Evolutionary conservation across 768 basidiomycete genomes (phyloP), one percentile per base, ranked within the genome.

Genomic region (Boletus reticulatus): DNA sequence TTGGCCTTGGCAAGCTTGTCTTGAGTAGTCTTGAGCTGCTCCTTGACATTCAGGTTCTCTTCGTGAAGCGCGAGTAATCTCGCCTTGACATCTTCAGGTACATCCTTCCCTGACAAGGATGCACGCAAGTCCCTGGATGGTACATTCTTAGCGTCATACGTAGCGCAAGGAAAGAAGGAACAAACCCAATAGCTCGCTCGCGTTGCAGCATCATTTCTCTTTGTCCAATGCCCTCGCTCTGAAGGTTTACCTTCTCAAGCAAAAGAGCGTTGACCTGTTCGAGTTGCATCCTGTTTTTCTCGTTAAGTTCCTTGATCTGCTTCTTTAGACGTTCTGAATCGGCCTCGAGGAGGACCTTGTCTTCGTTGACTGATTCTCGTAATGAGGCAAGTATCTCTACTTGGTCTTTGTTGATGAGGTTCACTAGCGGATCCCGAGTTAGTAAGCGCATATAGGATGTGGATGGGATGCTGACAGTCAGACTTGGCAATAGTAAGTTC

Each of bases 321-420:
- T 81, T 82, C 64, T 80, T 82, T 41, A 93, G 71, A 36, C 78
- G 78, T 27, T 79, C 79, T 36, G 89, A 70, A 52, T 95, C 89
- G 2, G 74, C 75, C 65, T 90, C 89, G 11, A 95, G 78, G 14
- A 76, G 81, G 13, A 79, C 78, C 70, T 94, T 94, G 71, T 98
- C 95, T 67, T 90, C 87, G 66, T 87, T 88, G 42, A 96, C 90
- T 2, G 90, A 93, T 55, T 93, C 92, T 41, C 95, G 86, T 27
- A 97, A 75, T 7, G 85, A 85, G 3, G 86, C 80, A 32, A 98
- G 84, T 55, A 95, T 93, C 50, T 95, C 94, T 20, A 94, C 76
- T 68, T 98, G 93, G 67, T 97, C 94, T 69, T 92, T 93, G 76
- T 94, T 90, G 43, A 98, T 88, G 43, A 98, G 80, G 43, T 84